Evolutionary conservation across 2,329 filamentous ascomycete genomes (phyloP), one percentile per base, ranked within the genome.

Genomic region (Stagonosporopsis rhizophila): DNA sequence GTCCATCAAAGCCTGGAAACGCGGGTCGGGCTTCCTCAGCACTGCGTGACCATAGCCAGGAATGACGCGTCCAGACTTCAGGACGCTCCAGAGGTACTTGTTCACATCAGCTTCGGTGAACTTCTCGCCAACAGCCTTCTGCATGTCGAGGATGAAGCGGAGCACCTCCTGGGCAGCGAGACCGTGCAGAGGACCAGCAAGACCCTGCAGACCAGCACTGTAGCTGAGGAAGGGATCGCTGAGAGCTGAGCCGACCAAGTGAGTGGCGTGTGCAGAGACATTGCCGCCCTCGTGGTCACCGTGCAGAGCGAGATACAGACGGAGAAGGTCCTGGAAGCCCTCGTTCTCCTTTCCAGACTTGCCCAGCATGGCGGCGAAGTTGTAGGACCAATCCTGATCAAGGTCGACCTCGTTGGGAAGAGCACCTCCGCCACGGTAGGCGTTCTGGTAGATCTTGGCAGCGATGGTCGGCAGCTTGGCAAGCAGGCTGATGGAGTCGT

Each of bases 241-340:
- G 53, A 99, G 87, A 19, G 95, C 95, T 67, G 91, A 96, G 48
- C 95, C 95, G 52, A 99, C 95, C 35, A 99, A 83, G 77, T 99
- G 95, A 7, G 95, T 98, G 25, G 95, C 81, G 76, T 99, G 95
- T 0, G 95, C 95, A 35, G 93, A 97, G 61, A 99, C 95, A 69
- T 99, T 99, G 56, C 95, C 95, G 60, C 95, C 95, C 80, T 99
- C 95, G 80, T 99, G 95, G 78, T 99, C 95, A 61, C 95, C 95
- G 79, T 99, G 95, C 5, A 99, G 89, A 45, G 95, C 94, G 22
- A 99, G 87, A 79, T 99, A 99, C 28, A 99, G 82, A 67, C 95
- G 87, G 61, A 99, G 85, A 19, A 99, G 84, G 72, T 99, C 95
- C 76, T 98, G 94, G 85, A 99, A 96, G 76, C 91, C 90, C 79